Evolutionary conservation across 1,139 yeast genomes (phyloP).

Genomic region (Diutina sp.): DNA sequence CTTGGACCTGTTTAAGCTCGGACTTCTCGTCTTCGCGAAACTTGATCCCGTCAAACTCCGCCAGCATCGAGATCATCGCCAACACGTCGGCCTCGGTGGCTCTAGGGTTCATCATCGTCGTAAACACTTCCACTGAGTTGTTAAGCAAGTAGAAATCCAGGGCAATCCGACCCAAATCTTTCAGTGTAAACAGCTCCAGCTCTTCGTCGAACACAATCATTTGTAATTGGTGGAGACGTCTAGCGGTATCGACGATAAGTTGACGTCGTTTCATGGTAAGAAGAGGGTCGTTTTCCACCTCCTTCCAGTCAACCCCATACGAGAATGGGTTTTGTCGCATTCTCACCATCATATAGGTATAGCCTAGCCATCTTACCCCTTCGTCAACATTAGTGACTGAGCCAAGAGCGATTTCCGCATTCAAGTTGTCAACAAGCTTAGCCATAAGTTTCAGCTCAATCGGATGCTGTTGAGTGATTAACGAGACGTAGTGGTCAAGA

Average conservation of each 20-base stretch:
- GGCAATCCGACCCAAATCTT: constrained; percentile 88
- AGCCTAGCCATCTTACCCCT: constrained; percentile 94
- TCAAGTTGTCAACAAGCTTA: constrained; percentile 78
- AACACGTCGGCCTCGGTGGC: constrained; percentile 91
- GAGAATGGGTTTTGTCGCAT: constrained; percentile 92
- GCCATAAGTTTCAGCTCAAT: constrained; percentile 76
- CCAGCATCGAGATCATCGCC: constrained; percentile 82
- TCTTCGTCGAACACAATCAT: constrained; percentile 90
- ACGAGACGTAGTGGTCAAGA: constrained; percentile 74
- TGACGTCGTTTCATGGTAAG: constrained; percentile 61
- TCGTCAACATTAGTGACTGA: constrained; percentile 92
- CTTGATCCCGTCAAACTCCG: constrained; percentile 86
- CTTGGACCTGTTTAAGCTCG: constrained; percentile 56
- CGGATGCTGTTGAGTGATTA: constrained; percentile 91
- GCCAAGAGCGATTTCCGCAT: constrained; percentile 93
- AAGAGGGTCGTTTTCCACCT: constrained; percentile 70
- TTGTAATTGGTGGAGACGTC: constrained; percentile 69
- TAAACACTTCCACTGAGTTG: constrained; percentile 81
- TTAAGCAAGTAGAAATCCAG: constrained; percentile 84
- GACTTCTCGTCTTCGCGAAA: constrained; percentile 76
- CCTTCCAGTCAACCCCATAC: constrained; percentile 88
- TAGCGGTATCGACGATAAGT: constrained; percentile 70
- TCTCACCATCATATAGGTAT: constrained; percentile 85
- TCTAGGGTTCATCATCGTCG: constrained; percentile 66
- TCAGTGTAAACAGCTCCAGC: constrained; percentile 67